Percentiles rank a stretch among this genome's conserved stretches.
These are phyloP conservation scores for Lipomyces orientalis DNA, from an alignment of 805 yeast species.

Conservation along the genomic window DNA sequence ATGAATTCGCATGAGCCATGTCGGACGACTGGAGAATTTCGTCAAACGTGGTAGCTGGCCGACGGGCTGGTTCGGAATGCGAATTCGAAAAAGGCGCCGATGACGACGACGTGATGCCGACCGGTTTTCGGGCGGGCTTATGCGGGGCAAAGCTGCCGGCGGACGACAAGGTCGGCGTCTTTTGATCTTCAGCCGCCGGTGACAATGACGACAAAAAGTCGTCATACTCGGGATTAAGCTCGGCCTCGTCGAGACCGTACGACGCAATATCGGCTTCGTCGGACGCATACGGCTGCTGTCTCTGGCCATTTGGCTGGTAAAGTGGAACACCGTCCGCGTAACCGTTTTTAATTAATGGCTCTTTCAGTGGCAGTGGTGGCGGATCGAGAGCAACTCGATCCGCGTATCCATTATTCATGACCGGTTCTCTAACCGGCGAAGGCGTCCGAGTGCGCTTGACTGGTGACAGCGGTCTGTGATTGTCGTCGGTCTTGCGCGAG, in stretches of 20 bases:
- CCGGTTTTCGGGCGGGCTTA: conserved; percentile 9
- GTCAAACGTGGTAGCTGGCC: conserved; percentile 29
- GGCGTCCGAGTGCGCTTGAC: not conserved
- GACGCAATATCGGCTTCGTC: not conserved
- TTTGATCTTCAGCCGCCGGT: not conserved
- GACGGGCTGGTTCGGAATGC: not conserved
- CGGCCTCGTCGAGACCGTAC: not conserved
- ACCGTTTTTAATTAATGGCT: not conserved
- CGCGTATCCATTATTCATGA: not conserved
- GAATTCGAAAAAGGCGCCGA: not conserved
- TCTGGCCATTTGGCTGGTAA: not conserved
- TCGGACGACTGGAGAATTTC: conserved; percentile 20
- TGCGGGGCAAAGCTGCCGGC: not conserved
- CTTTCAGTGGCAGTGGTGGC: not conserved
- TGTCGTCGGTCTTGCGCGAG: not conserved
- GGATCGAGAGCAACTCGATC: not conserved
- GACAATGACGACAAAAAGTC: not conserved
- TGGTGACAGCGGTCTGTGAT: not conserved
- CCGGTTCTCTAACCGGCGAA: not conserved
- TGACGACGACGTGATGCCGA: not conserved
- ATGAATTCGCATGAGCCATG: not conserved
- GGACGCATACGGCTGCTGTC: not conserved
- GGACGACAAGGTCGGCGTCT: not conserved
- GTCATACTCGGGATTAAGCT: not conserved
- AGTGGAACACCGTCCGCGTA: not conserved